Conservation (phyloP, 2,329 filamentous ascomycete genomes). For the Botrytis squamosa region DNA sequence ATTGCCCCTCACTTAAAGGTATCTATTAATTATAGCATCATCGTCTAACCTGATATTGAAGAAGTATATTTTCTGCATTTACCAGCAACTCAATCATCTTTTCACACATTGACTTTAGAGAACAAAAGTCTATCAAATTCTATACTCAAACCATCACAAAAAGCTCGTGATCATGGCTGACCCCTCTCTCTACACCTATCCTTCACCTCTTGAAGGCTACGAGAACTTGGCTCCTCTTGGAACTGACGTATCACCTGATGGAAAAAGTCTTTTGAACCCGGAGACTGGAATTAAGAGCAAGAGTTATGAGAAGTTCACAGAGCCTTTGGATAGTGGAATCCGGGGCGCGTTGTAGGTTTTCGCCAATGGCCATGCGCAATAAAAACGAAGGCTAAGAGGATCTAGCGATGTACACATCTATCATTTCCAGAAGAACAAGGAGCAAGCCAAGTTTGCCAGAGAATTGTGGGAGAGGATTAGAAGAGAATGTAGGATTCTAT, state of each 20-base stretch:
- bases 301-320: conserved; percentile 68
- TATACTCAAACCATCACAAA: background rate
- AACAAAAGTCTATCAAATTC: background rate
- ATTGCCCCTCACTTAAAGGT: background rate
- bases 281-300: conserved; percentile 58
- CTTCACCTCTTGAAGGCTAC: conserved; percentile 53
- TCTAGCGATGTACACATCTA: conserved; percentile 79
- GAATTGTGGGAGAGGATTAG: conserved; percentile 77
- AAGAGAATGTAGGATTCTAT: conserved; percentile 63
- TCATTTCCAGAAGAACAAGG: conserved; percentile 63
- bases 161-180: conserved; percentile 45
- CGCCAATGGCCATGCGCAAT: background rate
- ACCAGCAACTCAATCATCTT: background rate
- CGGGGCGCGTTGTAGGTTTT: conserved; percentile 68
- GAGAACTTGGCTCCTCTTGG: conserved; percentile 48
- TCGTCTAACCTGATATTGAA: background rate
- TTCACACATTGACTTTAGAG: background rate
- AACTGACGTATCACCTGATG: conserved; percentile 56
- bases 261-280: conserved; percentile 74
- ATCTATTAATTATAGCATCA: background rate
- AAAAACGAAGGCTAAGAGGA: background rate
- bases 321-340: conserved; percentile 63
- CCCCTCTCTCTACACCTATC: conserved; percentile 49
- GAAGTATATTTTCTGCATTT: background rate
- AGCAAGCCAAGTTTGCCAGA: conserved; percentile 65